phyloP scores from a whole-genome alignment of 2,329 filamentous ascomycete genomes.

The Blumeriella jaapii region DNA sequence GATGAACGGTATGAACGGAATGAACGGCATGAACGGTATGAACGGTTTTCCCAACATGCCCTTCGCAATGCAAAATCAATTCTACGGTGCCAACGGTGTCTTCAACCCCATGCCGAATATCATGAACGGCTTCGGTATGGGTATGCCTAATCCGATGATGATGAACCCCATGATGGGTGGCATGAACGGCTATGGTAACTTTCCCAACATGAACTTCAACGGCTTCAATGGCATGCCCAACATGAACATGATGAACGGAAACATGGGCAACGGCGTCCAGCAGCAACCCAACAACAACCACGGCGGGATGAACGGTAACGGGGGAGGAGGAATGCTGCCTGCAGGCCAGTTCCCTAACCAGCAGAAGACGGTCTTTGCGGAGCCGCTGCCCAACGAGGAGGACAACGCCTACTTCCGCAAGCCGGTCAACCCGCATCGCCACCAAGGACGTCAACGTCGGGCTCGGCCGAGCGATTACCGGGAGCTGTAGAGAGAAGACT shows the following conservation, averaged over 20 bases:
- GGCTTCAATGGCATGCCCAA: conserved; percentile 26
- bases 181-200: conserved; percentile 28
- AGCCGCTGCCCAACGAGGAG: conserved; percentile 50
- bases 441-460: conserved; percentile 69
- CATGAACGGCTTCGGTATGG: conserved; percentile 6
- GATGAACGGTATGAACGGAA: conserved; percentile 35
- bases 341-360: conserved; percentile 41
- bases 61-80: conserved; percentile 26
- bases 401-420: conserved; percentile 92
- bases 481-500: conserved; percentile 50
- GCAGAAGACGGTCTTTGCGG: conserved; percentile 36
- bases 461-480: conserved; percentile 84
- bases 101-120: conserved; percentile 27
- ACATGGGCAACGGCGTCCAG: conserved; percentile 6
- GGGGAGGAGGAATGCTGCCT: conserved; percentile 13
- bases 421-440: conserved; percentile 86
- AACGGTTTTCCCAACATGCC: conserved; percentile 24
- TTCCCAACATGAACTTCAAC: conserved; percentile 29
- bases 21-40: conserved; percentile 32
- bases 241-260: conserved; percentile 23
- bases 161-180: conserved; percentile 24
- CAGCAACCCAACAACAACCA: conserved; percentile 8
- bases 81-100: conserved; percentile 18
- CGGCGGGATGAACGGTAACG: conserved; percentile 20
- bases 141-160: conserved; percentile 8